Evolutionary conservation across 768 basidiomycete genomes (phyloP).

Genomic region (Coprinopsis sp.): DNA sequence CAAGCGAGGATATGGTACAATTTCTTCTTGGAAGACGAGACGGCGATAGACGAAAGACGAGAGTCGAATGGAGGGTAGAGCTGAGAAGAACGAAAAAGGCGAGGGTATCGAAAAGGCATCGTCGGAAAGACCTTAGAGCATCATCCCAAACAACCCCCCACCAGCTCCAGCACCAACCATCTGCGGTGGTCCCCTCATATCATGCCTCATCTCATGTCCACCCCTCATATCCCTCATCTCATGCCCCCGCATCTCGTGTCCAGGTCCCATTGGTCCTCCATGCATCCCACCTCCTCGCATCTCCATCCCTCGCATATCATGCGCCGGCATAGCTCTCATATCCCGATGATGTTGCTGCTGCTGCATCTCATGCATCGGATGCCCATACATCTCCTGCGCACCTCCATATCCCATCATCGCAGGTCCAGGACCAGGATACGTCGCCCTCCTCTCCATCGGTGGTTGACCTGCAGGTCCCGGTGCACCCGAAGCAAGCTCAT

Average conservation of each 20-base stretch:
- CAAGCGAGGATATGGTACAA: no score
- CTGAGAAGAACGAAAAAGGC: no score
- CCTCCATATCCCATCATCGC: no score
- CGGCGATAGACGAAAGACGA: no score
- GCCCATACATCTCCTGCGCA: no score
- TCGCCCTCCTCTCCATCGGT: no score
- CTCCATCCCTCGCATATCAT: conserved; percentile 5
- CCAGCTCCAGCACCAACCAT: conserved; percentile 16
- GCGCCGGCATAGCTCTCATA: conserved; percentile 6
- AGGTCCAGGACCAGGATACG: no score
- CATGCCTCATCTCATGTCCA: conserved; percentile 11
- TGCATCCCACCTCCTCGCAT: background rate
- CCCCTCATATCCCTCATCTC: background rate
- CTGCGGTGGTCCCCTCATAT: conserved; percentile 4
- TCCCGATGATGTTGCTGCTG: background rate
- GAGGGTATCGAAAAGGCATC: conserved; percentile 1
- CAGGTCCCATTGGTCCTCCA: background rate
- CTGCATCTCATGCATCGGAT: conserved; percentile 1
- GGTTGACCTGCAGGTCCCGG: no score
- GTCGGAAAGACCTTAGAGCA: conserved; percentile 17
- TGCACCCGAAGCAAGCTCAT: no score
- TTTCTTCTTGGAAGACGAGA: no score
- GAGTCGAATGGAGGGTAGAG: no score
- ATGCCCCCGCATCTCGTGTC: no score
- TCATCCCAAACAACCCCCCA: conserved; percentile 20